phyloP scores from a whole-genome alignment of 306 rosid species.

The Gillenia trifoliata region DNA sequence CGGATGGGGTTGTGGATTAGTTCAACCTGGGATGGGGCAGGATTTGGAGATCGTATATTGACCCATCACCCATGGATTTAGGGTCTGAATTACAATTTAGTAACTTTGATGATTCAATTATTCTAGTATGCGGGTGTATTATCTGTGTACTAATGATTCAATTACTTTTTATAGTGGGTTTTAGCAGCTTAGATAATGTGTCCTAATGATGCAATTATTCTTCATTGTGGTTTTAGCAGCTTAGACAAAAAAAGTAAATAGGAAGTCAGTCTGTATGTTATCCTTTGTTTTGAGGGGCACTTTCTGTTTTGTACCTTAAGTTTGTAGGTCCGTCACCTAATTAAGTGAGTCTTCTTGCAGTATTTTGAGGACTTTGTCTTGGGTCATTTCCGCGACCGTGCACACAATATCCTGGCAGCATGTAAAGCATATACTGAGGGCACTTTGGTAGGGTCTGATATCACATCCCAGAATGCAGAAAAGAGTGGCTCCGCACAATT shows the following conservation, averaged over 20 bases:
- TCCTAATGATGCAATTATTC: background rate
- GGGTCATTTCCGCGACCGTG: slow-evolving; percentile 47
- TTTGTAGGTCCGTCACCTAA: background rate
- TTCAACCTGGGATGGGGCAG: too few relatives aligned
- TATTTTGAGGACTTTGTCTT: slow-evolving; percentile 66
- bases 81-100: background rate
- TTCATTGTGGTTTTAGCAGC: background rate
- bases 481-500: slow-evolving; percentile 27
- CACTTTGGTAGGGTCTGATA: slow-evolving; percentile 43
- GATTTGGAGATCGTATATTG: background rate
- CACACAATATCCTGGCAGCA: slow-evolving; percentile 49
- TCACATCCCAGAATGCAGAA: background rate
- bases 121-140: background rate
- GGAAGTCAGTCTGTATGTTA: background rate
- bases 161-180: too few relatives aligned
- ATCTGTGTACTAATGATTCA: too few relatives aligned
- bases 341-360: slow-evolving; percentile 33
- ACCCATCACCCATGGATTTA: background rate
- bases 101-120: too few relatives aligned
- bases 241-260: background rate
- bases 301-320: background rate
- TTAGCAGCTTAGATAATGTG: too few relatives aligned
- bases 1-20: too few relatives aligned
- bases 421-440: slow-evolving; percentile 60
- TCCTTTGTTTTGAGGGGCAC: background rate